Percentiles rank a stretch among this genome's conserved stretches.
Evolutionary conservation across 2,329 filamentous ascomycete genomes (phyloP).

Genomic region (Aspergillus carbonarius): DNA sequence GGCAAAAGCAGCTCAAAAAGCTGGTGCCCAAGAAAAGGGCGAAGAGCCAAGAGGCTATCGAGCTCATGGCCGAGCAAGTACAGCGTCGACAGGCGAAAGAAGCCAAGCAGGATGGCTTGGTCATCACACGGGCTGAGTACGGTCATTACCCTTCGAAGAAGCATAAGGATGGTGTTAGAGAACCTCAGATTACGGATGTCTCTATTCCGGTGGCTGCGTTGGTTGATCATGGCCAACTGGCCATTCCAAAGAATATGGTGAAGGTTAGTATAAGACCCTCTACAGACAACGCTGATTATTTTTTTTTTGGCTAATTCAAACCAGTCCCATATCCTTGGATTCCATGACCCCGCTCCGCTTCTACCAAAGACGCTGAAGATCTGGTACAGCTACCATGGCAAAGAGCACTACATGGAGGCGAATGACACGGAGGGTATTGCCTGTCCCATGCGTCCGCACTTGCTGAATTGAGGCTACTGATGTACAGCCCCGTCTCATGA

Average conservation of each 20-base stretch:
- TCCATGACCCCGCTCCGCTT: conserved; percentile 46
- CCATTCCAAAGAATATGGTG: conserved; percentile 34
- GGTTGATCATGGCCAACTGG: conserved; percentile 43
- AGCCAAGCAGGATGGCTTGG: conserved; percentile 34
- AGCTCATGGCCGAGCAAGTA: conserved; percentile 43
- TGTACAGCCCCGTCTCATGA: background rate
- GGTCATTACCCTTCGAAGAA: conserved; percentile 36
- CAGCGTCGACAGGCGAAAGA: conserved; percentile 39
- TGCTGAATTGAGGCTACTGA: conserved; percentile 14
- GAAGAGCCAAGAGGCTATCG: conserved; percentile 41
- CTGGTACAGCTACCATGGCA: conserved; percentile 43
- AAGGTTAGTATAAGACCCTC: conserved; percentile 31
- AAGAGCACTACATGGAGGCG: conserved; percentile 40
- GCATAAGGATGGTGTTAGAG: conserved; percentile 19
- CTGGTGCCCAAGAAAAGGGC: conserved; percentile 35
- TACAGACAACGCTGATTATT: background rate
- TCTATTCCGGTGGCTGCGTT: conserved; percentile 47
- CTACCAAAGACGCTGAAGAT: conserved; percentile 41
- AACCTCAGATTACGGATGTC: conserved; percentile 38
- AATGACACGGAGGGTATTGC: conserved; percentile 37
- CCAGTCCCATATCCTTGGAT: conserved; percentile 45
- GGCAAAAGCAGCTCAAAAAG: conserved; percentile 39
- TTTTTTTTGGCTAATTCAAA: conserved; percentile 18
- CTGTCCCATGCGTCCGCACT: conserved; percentile 42
- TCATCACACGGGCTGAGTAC: conserved; percentile 44